Evolutionary conservation across 2,329 filamentous ascomycete genomes (phyloP).

Genomic region (Apiospora koreana): DNA sequence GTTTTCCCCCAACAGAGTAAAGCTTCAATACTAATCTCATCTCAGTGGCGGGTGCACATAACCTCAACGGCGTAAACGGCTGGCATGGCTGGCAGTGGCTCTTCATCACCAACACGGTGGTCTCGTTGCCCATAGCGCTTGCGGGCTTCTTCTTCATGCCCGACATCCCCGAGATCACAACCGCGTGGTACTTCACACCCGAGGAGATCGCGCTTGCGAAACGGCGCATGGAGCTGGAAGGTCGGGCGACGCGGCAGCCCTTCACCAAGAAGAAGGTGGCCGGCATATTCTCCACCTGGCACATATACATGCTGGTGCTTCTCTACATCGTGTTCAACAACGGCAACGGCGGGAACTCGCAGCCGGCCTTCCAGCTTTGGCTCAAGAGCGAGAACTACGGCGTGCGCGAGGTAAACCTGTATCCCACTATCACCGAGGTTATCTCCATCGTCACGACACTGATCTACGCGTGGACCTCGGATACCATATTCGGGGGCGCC

Average conservation of each 20-base stretch:
- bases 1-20: too few relatives aligned
- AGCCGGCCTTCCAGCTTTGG: constrained; percentile 58
- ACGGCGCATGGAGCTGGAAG: constrained; percentile 45
- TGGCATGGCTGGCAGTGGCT: constrained; percentile 53
- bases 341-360: constrained; percentile 44
- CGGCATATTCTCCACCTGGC: constrained; percentile 65
- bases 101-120: constrained; percentile 55
- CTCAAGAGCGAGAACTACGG: constrained; percentile 45
- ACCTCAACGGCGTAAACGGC: constrained; percentile 46
- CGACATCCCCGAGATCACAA: constrained; percentile 41
- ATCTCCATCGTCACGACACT: constrained; percentile 60
- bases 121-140: constrained; percentile 52
- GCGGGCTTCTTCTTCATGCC: constrained; percentile 47
- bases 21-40: background rate
- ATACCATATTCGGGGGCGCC: constrained; percentile 57
- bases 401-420: constrained; percentile 42
- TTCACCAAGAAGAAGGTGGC: constrained; percentile 52
- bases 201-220: constrained; percentile 40
- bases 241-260: constrained; percentile 41
- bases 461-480: constrained; percentile 66
- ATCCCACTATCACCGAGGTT: constrained; percentile 59
- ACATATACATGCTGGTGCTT: constrained; percentile 59
- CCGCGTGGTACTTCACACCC: constrained; percentile 37
- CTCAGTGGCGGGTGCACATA: constrained; percentile 49
- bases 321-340: constrained; percentile 69